A percentile compares a stretch with the other conserved stretches of the same genome.
These are phyloP conservation scores for Diaporthe longicolla DNA, from an alignment of 2,329 filamentous ascomycete genomes.

Conservation along the genomic window DNA sequence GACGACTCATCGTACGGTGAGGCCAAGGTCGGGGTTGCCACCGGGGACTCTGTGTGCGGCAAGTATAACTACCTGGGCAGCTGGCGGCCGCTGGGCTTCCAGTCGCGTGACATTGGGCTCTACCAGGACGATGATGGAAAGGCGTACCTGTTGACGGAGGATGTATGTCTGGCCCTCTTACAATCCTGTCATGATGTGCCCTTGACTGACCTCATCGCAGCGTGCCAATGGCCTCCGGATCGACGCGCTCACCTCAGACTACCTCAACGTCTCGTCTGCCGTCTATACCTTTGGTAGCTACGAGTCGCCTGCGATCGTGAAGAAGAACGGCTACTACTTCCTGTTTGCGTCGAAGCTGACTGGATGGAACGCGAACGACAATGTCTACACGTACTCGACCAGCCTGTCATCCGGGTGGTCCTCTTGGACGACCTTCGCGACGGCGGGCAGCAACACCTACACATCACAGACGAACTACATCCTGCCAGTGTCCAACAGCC, in stretches of 20 bases:
- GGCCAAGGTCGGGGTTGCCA: constrained; percentile 75
- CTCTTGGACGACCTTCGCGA: constrained; percentile 70
- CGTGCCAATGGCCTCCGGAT: constrained; percentile 69
- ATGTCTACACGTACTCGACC: constrained; percentile 56
- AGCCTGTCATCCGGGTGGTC: constrained; percentile 65
- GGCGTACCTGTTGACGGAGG: constrained; percentile 74
- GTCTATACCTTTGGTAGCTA: constrained; percentile 67
- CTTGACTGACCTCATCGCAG: constrained; percentile 48
- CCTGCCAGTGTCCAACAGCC: constrained; percentile 57
- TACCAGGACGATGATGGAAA: constrained; percentile 74
- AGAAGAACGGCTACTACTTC: constrained; percentile 73
- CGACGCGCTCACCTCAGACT: constrained; percentile 68
- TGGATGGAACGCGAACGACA: constrained; percentile 74
- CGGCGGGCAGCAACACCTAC: constrained; percentile 69
- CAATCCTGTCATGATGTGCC: background rate
- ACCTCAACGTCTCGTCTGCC: constrained; percentile 63
- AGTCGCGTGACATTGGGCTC: constrained; percentile 66
- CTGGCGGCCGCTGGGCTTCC: constrained; percentile 50
- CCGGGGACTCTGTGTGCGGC: constrained; percentile 71
- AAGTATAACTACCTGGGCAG: constrained; percentile 61
- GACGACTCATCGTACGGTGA: constrained; percentile 73
- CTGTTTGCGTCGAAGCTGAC: constrained; percentile 73
- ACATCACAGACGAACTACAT: constrained; percentile 72
- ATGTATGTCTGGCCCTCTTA: constrained; percentile 58
- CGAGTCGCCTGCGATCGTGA: constrained; percentile 75